Evolutionary conservation across 208 protist genomes (phyloP).

Genomic region (Phytomonas sp.): DNA sequence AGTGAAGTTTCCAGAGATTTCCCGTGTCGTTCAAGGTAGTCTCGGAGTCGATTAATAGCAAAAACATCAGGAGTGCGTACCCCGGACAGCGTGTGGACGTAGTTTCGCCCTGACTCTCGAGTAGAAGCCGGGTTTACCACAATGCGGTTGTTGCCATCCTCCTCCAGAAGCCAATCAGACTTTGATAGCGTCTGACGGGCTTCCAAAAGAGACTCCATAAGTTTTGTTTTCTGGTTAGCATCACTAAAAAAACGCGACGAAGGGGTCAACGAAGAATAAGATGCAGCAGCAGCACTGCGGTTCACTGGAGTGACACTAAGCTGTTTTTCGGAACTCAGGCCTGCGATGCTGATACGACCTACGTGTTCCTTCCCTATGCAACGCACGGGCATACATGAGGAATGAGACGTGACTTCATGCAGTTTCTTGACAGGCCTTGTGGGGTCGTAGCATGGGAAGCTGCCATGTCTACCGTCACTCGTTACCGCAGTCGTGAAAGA

Average conservation of each 20-base stretch:
- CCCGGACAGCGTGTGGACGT: slow-evolving; percentile 72
- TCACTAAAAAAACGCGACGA: neutral
- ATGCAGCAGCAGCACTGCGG: neutral
- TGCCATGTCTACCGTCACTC: neutral
- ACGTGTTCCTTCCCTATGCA: slow-evolving; percentile 19
- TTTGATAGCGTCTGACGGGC: slow-evolving; percentile 23
- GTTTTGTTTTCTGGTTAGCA: neutral
- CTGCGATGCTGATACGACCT: slow-evolving; percentile 41
- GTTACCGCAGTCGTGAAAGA: neutral
- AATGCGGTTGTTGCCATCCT: slow-evolving; percentile 64
- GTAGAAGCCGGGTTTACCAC: slow-evolving; percentile 36
- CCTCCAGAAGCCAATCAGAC: slow-evolving; percentile 48
- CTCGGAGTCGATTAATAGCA: slow-evolving; percentile 37
- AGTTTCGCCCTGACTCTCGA: slow-evolving; percentile 26
- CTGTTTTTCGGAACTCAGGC: slow-evolving; percentile 14
- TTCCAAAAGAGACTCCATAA: slow-evolving; percentile 6
- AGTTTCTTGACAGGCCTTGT: neutral
- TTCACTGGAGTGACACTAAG: neutral
- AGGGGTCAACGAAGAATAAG: neutral
- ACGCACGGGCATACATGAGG: slow-evolving; percentile 6
- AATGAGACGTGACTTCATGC: neutral
- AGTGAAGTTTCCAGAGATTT: slow-evolving; percentile 31
- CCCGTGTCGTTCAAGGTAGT: slow-evolving; percentile 87
- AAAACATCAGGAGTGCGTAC: slow-evolving; percentile 53
- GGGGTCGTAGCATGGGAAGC: neutral